Percentiles rank a stretch among this genome's conserved stretches.
Conservation (phyloP, 106 monocot genomes). For the Dendrobium officinale region DNA sequence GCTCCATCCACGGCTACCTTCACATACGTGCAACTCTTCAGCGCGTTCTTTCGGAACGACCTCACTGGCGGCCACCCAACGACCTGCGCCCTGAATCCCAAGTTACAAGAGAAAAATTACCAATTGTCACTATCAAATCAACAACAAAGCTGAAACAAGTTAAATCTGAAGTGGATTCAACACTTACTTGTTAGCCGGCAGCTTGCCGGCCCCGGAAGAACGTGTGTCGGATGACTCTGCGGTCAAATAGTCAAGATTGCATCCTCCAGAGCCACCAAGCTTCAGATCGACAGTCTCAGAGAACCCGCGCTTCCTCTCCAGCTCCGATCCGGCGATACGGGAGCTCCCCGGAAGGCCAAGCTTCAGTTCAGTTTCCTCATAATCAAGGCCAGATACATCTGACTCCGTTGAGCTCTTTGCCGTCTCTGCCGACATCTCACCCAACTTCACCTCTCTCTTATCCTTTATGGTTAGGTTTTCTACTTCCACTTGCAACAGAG, state of each 20-base stretch:
- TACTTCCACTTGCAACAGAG: not conserved
- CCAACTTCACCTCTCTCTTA: not conserved
- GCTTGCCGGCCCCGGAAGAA: conserved; percentile 25
- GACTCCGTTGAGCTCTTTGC: conserved; percentile 58
- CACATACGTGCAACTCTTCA: conserved; percentile 68
- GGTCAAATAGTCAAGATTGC: conserved; percentile 13
- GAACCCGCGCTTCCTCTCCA: conserved; percentile 55
- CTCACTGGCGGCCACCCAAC: conserved; percentile 98
- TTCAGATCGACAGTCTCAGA: conserved; percentile 34
- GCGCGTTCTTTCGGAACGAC: conserved; percentile 55
- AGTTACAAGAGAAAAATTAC: not conserved
- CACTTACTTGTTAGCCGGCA: conserved; percentile 51
- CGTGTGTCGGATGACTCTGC: conserved; percentile 13
- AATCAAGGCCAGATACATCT: conserved; percentile 46
- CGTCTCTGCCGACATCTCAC: conserved; percentile 44
- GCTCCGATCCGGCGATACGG: conserved; percentile 21
- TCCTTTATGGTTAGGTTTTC: conserved; percentile 5
- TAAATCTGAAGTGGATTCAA: not conserved
- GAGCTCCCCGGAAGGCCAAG: conserved; percentile 40
- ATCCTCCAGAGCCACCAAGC: conserved; percentile 10
- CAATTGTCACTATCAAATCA: not conserved
- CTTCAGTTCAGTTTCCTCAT: conserved; percentile 64
- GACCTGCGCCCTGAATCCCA: conserved; percentile 51
- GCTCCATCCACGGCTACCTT: conserved; percentile 97
- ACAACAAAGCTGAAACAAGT: not conserved